phyloP scores from a whole-genome alignment of 768 basidiomycete species.

The Phanerochaete sordida region DNA sequence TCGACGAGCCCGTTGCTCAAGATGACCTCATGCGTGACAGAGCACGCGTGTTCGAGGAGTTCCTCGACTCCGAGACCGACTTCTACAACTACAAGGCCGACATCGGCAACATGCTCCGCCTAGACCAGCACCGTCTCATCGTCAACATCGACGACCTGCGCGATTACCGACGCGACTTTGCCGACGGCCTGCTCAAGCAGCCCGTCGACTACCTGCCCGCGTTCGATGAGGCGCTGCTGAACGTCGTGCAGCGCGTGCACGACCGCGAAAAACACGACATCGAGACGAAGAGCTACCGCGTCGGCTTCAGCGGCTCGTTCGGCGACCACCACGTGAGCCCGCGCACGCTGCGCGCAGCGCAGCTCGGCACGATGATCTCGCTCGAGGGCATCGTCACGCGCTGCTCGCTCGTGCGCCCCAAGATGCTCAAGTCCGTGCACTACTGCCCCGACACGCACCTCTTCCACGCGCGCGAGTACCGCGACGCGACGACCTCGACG shows the following conservation, averaged over 20 bases:
- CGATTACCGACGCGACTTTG: slow-evolving; percentile 84
- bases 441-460: slow-evolving; percentile 85
- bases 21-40: slow-evolving; percentile 76
- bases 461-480: slow-evolving; percentile 88
- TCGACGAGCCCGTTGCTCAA: slow-evolving; percentile 55
- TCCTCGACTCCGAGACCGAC: slow-evolving; percentile 64
- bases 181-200: slow-evolving; percentile 79
- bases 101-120: slow-evolving; percentile 77
- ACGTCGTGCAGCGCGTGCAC: slow-evolving; percentile 68
- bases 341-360: slow-evolving; percentile 79
- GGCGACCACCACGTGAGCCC: slow-evolving; percentile 98
- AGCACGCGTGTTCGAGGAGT: slow-evolving; percentile 78
- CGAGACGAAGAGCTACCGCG: slow-evolving; percentile 73
- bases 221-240: slow-evolving; percentile 79
- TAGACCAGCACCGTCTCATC: slow-evolving; percentile 82
- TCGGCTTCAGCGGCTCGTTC: slow-evolving; percentile 94
- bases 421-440: slow-evolving; percentile 96
- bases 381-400: slow-evolving; percentile 97
- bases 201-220: slow-evolving; percentile 87
- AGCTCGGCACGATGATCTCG: slow-evolving; percentile 95
- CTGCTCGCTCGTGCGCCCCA: slow-evolving; percentile 96
- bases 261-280: slow-evolving; percentile 82
- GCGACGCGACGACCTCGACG: slow-evolving; percentile 86
- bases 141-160: slow-evolving; percentile 96
- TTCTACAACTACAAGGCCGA: slow-evolving; percentile 83